These are phyloP conservation scores for Colletotrichum camelliae DNA, from an alignment of 2,329 filamentous ascomycete genomes.

Conservation along the genomic window DNA sequence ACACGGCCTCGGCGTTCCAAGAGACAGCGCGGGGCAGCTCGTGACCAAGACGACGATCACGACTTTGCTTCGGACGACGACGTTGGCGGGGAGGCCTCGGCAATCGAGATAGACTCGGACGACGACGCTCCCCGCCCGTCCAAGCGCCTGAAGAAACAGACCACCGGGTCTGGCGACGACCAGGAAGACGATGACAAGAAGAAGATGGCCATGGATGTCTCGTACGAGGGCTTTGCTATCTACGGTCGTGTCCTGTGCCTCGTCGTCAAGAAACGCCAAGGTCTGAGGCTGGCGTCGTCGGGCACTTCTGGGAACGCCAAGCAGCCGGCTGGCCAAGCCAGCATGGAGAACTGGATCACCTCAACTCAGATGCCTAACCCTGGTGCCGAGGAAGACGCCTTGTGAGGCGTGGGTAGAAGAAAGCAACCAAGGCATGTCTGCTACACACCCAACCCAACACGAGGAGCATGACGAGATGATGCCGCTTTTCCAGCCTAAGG, in stretches of 20 bases:
- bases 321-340: constrained; percentile 65
- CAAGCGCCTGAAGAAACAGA: constrained; percentile 50
- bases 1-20: constrained; percentile 23
- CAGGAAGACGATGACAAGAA: constrained; percentile 77
- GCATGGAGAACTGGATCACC: constrained; percentile 85
- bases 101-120: constrained; percentile 44
- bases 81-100: constrained; percentile 32
- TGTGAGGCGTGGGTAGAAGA: background rate
- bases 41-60: constrained; percentile 34
- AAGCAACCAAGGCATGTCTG: background rate
- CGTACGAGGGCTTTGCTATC: constrained; percentile 95
- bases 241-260: constrained; percentile 92
- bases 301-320: constrained; percentile 34
- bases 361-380: constrained; percentile 72
- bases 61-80: constrained; percentile 33
- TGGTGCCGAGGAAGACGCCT: constrained; percentile 32
- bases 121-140: constrained; percentile 43
- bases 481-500: background rate
- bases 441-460: background rate
- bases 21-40: constrained; percentile 28
- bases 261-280: constrained; percentile 79
- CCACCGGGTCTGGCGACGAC: constrained; percentile 29
- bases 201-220: constrained; percentile 84
- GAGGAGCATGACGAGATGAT: background rate
- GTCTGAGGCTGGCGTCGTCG: constrained; percentile 38